Base-by-base conservation (phyloP, 1,139 yeast genomes). In the Debaryomycetaceae sp. region DNA sequence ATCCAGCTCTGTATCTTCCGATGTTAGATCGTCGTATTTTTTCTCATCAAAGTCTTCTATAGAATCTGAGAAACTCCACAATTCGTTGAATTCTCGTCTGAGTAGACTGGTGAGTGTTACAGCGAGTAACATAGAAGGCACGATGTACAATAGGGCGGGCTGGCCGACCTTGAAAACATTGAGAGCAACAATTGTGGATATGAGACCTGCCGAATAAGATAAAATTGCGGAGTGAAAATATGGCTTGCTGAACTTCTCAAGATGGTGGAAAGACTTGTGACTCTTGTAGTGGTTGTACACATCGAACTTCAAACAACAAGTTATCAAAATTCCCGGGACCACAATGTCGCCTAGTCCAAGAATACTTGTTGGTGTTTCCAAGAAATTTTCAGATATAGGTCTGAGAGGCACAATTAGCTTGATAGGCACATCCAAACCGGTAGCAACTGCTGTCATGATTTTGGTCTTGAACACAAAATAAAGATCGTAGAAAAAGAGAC, bases 61-160 rank as follows among this genome's bases (percentile, higher is more conserved):
- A 13, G 47, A 49, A 33, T 57, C 65, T 14, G 40, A 36, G 39
- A 42, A 51, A 15, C 43, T 42, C 73, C 73, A 74, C 14, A 79
- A 42, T 14, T 56, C 48, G 0, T 42, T 43, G 19, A 75, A 48
- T 33, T 81, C 85, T 1, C 73, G 73, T 17, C 64, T 55, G 7
- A 42, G 17, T 16, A 50, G 32, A 0, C 78, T 75, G 3, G 62
- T 50, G 0, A 50, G 31, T 1, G 59, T 30, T 1, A 67, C 62
- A 1, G 73, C 61, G 0, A 64, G 22, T 1, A 77, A 42, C 36
- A 81, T 44, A 4, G 68, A 54, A 4, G 91, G 89, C 5, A 81
- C 80, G 31, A 83, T 59, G 52, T 81, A 83, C 17, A 83, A 57
- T 43, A 83, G 61, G 0, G 89, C 89, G 1, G 89, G 89, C 57